Conservation (phyloP, 495 filamentous ascomycete genomes). For the Tuber borchii region DNA sequence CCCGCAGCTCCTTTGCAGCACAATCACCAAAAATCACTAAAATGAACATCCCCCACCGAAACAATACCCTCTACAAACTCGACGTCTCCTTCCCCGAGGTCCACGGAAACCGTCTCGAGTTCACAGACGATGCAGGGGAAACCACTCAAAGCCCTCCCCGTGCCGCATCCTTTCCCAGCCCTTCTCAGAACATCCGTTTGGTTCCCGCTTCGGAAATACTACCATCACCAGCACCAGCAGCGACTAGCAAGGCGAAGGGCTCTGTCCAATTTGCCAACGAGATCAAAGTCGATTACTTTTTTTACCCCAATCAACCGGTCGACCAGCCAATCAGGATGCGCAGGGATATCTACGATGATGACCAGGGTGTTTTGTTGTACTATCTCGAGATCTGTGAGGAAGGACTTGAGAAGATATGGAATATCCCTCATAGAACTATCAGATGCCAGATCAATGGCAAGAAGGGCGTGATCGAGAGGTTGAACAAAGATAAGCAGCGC, state of each 20-base stretch:
- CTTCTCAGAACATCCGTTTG: neutral
- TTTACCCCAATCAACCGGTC: neutral
- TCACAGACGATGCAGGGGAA: neutral
- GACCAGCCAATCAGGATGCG: neutral
- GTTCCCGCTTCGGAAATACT: neutral
- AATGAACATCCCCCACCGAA: neutral
- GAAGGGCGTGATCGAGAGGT: neutral
- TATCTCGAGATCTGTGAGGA: neutral
- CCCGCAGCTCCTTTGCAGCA: neutral
- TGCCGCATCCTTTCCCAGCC: neutral
- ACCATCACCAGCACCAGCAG: neutral
- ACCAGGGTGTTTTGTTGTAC: neutral
- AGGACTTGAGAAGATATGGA: neutral
- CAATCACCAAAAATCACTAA: neutral
- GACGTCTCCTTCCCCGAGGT: neutral
- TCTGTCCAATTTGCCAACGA: neutral
- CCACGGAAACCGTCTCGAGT: neutral
- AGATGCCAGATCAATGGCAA: constrained; percentile 1
- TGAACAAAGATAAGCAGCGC: neutral
- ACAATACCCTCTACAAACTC: neutral
- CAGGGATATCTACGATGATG: neutral
- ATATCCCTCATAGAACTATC: neutral
- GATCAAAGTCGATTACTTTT: neutral
- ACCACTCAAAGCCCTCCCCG: neutral
- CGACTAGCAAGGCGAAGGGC: neutral